Percentiles rank a stretch among this genome's conserved stretches.
Evolutionary conservation across 2,329 filamentous ascomycete genomes (phyloP).

Genomic region (Delphinella strobiligena): DNA sequence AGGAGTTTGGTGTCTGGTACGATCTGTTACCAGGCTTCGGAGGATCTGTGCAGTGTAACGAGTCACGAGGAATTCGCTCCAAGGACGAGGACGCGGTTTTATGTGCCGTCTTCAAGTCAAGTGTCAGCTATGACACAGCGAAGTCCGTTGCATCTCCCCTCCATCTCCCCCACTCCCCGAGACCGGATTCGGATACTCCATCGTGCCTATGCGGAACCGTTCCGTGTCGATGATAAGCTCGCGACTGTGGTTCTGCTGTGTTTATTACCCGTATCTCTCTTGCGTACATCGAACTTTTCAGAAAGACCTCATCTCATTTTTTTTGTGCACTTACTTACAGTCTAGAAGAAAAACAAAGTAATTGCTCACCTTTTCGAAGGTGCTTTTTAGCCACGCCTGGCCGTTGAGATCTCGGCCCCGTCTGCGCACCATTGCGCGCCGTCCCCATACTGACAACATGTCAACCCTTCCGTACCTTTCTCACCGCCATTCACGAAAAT

Average conservation of each 20-base stretch:
- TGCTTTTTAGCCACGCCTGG: too few species aligned
- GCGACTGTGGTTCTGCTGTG: too few species aligned
- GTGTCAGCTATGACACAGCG: not conserved
- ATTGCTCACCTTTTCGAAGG: too few species aligned
- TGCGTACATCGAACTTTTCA: too few species aligned
- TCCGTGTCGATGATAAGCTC: not conserved
- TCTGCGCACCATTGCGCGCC: too few species aligned
- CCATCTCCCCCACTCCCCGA: not conserved
- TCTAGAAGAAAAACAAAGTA: too few species aligned
- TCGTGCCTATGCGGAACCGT: not conserved
- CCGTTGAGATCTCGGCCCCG: too few species aligned
- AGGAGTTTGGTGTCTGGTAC: not conserved
- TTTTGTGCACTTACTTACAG: too few species aligned
- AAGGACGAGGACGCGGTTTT: not conserved
- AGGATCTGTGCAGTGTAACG: not conserved
- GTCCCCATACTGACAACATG: too few species aligned
- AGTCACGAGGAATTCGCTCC: not conserved
- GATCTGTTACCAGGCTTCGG: not conserved
- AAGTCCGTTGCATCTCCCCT: not conserved
- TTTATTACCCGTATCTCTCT: too few species aligned
- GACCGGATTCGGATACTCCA: not conserved
- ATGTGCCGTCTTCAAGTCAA: not conserved
- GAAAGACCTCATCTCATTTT: too few species aligned
- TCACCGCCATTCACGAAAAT: not conserved
- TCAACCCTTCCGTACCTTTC: too few species aligned